Percentiles rank a stretch among this genome's conserved stretches.
Conservation (phyloP, 2,329 filamentous ascomycete genomes). For the Hypocrella siamensis region DNA sequence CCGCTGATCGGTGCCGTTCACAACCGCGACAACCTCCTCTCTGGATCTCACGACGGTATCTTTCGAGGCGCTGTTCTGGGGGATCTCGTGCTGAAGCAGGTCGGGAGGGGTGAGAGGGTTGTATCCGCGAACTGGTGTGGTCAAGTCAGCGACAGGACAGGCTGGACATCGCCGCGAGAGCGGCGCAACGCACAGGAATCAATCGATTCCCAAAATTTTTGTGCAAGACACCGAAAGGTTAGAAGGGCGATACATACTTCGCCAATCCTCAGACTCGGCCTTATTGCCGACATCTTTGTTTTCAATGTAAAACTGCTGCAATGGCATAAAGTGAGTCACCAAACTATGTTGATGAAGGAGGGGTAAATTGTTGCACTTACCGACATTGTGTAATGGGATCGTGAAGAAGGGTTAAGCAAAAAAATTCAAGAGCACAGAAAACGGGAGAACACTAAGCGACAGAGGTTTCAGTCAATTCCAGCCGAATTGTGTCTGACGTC, state of each 20-base stretch:
- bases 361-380: slow-evolving; percentile 2
- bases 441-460: neutral
- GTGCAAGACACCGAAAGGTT: too few relatives aligned
- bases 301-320: slow-evolving; percentile 50
- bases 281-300: slow-evolving; percentile 69
- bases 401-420: too few relatives aligned
- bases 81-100: slow-evolving; percentile 87
- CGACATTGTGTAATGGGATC: slow-evolving; percentile 6
- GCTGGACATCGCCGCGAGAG: too few relatives aligned
- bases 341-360: neutral
- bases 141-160: neutral
- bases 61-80: slow-evolving; percentile 39
- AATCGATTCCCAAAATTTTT: too few relatives aligned
- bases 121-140: slow-evolving; percentile 58
- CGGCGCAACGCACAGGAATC: neutral
- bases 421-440: neutral
- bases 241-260: slow-evolving; percentile 57
- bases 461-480: too few relatives aligned
- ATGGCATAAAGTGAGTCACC: slow-evolving; percentile 12
- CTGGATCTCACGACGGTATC: slow-evolving; percentile 45
- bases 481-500: too few relatives aligned
- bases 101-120: slow-evolving; percentile 88
- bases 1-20: slow-evolving; percentile 50
- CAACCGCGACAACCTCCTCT: slow-evolving; percentile 50
- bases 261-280: slow-evolving; percentile 61